A percentile compares a stretch with the other conserved stretches of the same genome.
Conservation (phyloP, 2,329 filamentous ascomycete species). For the Talaromyces sp. region DNA sequence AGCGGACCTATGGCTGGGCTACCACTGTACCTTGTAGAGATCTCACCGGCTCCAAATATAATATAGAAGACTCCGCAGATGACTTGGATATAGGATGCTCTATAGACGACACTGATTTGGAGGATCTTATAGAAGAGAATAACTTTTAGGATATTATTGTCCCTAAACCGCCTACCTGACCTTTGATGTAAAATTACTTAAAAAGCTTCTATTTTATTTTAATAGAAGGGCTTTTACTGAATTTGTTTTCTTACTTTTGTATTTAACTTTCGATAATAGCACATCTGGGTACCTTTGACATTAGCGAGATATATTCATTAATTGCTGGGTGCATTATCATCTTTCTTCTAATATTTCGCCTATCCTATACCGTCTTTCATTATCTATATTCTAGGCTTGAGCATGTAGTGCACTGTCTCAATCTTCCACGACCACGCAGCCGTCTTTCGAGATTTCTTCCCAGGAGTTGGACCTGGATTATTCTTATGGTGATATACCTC, state of each 20-base stretch:
- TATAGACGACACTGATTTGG: not conserved
- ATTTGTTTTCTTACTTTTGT: not conserved
- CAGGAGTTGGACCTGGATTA: not conserved
- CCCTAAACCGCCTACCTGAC: not conserved
- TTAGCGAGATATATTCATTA: slow-evolving; percentile 7
- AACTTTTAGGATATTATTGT: not conserved
- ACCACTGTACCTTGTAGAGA: not conserved
- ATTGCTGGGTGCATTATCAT: slow-evolving; percentile 1
- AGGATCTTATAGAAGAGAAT: not conserved
- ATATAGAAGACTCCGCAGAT: not conserved
- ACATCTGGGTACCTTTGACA: not conserved
- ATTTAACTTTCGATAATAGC: not conserved
- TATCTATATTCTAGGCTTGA: not conserved
- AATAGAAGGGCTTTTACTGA: not conserved
- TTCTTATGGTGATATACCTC: not conserved
- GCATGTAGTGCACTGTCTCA: not conserved
- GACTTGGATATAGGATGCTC: not conserved
- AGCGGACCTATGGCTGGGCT: not conserved
- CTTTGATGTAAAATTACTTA: not conserved
- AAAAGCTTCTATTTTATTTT: not conserved
- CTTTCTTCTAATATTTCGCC: slow-evolving; percentile 3
- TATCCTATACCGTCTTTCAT: not conserved
- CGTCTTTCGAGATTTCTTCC: not conserved
- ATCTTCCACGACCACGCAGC: not conserved
- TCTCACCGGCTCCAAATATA: not conserved